Conservation (phyloP, 1,284 basidiomycete genomes). For the Ustilago xerochloae region DNA sequence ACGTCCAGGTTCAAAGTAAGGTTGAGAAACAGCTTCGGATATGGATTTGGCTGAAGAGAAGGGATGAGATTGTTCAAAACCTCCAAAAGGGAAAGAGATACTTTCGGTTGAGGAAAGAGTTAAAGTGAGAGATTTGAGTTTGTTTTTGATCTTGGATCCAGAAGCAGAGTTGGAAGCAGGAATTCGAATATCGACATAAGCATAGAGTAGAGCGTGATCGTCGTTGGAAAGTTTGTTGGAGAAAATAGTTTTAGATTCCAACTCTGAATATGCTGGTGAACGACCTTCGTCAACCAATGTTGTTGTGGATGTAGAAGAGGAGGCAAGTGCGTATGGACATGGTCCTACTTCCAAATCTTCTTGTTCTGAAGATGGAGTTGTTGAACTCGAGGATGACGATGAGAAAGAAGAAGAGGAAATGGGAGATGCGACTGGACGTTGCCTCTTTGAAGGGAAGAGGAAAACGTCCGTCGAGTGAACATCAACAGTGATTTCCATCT, state of each 20-base stretch:
- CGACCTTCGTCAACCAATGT: slow-evolving; percentile 5
- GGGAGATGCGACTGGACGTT: too few relatives aligned
- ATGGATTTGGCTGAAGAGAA: slow-evolving; percentile 21
- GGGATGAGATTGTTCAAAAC: slow-evolving; percentile 15
- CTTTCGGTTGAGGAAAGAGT: slow-evolving; percentile 21
- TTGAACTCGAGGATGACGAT: neutral
- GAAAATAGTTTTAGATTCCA: slow-evolving; percentile 10
- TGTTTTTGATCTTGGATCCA: slow-evolving; percentile 13
- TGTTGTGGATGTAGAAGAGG: slow-evolving; percentile 4
- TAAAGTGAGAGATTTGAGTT: slow-evolving; percentile 31
- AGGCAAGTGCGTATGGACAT: neutral
- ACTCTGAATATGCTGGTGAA: slow-evolving; percentile 22
- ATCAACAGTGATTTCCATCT: slow-evolving; percentile 30
- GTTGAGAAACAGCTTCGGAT: slow-evolving; percentile 17
- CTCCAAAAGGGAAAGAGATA: slow-evolving; percentile 33
- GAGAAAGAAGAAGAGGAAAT: too few relatives aligned
- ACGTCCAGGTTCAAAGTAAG: slow-evolving; percentile 25
- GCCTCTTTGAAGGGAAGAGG: slow-evolving; percentile 33
- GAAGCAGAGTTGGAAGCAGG: slow-evolving; percentile 11
- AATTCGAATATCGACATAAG: slow-evolving; percentile 22
- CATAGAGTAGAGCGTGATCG: slow-evolving; percentile 30
- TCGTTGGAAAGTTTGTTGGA: slow-evolving; percentile 18
- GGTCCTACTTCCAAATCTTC: too few relatives aligned
- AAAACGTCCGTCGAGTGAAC: slow-evolving; percentile 38
- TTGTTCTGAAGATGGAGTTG: neutral